Evolutionary conservation across 2,329 filamentous ascomycete species (phyloP), one percentile per base, ranked within the genome.

Genomic region (Dothidotthia symphoricarpi): DNA sequence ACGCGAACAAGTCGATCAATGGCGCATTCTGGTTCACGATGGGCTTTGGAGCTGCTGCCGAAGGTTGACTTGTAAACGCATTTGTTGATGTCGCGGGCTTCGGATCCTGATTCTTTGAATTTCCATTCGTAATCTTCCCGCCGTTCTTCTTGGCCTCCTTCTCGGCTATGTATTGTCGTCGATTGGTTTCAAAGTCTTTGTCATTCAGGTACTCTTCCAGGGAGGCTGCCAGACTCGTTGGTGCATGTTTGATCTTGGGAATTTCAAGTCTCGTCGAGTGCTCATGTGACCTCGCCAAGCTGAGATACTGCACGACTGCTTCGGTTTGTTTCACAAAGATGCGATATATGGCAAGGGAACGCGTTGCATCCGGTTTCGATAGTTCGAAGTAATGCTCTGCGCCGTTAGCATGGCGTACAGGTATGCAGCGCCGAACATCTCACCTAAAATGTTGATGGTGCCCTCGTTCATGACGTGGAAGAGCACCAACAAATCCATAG

Each of bases 381-480:
- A 98, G 91, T 71, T 98, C 93, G 58, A 98, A 98, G 68, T 97
- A 98, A 68, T 94, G 88, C 55, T 93, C 89, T 94, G 47, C 15
- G 16, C 19, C 3, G 29, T 65, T 28, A 67, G 55, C 31, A 44
- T 7, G 24, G 24, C 9, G 24, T 11, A 26, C 10, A 31, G 8
- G 4, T 10, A 8, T 27, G 24, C 16, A 7, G 16, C 11, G 14
- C 5, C 11, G 24, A 11, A 24, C 24, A 7, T 61, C 81, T 50
- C 74, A 94, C 91, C 88, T 40, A 98, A 74, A 43, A 98, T 88
- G 67, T 95, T 96, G 70, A 98, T 98, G 62, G 95, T 87, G 32
- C 88, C 93, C 69, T 96, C 89, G 62, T 98, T 98, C 70, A 96
- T 85, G 31, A 93, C 88, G 59, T 95, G 89, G 71, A 95, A 98